Evolutionary conservation across 2,329 filamentous ascomycete species (phyloP).

Genomic region (Rhinocladiella mackenziei): DNA sequence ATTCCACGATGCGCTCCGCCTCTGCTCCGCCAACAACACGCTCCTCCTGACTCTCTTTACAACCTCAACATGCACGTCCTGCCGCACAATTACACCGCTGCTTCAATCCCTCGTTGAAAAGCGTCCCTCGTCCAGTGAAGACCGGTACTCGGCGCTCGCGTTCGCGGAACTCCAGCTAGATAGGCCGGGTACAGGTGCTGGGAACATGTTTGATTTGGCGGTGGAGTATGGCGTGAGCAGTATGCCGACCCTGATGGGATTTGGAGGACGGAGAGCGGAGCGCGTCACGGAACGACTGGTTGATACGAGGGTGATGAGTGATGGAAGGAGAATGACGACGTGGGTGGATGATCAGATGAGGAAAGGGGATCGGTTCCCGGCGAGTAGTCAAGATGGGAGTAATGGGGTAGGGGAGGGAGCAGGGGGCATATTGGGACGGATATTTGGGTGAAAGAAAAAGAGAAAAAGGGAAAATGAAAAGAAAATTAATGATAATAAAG

Average conservation of each 20-base stretch:
- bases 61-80: constrained; percentile 26
- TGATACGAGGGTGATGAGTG: constrained; percentile 26
- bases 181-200: constrained; percentile 32
- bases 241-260: constrained; percentile 28
- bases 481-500: neutral
- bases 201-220: constrained; percentile 27
- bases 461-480: neutral
- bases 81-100: constrained; percentile 27
- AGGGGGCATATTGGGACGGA: constrained; percentile 12
- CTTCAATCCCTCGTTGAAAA: constrained; percentile 24
- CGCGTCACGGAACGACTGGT: constrained; percentile 26
- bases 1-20: constrained; percentile 28
- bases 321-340: constrained; percentile 17
- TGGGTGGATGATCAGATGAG: constrained; percentile 29
- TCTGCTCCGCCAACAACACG: constrained; percentile 26
- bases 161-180: constrained; percentile 29
- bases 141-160: constrained; percentile 23
- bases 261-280: constrained; percentile 27
- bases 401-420: constrained; percentile 9
- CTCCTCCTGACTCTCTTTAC: constrained; percentile 27
- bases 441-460: constrained; percentile 20
- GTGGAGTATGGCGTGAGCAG: constrained; percentile 29
- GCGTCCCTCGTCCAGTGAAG: constrained; percentile 14
- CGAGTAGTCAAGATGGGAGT: constrained; percentile 2
- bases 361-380: constrained; percentile 25